These are phyloP conservation scores for Raddia distichophylla DNA, from an alignment of 176 grass and related monocot species.

Conservation along the genomic window DNA sequence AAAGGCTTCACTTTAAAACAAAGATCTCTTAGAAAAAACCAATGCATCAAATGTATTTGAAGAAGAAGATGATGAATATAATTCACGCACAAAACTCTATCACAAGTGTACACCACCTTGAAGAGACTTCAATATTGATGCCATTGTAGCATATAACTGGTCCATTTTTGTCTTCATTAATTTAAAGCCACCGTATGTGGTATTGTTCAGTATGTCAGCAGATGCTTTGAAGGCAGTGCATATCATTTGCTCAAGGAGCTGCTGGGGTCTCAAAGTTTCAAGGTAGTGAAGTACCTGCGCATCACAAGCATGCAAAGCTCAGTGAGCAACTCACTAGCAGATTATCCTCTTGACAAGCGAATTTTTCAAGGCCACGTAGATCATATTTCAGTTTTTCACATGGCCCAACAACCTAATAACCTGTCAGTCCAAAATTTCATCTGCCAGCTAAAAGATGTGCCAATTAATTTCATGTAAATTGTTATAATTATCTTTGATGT, in stretches of 20 bases:
- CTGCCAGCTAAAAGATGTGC: constrained; percentile 21
- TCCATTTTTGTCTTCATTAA: constrained; percentile 83
- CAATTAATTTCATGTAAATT: constrained; percentile 4
- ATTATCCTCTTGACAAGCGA: neutral
- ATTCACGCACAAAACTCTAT: constrained; percentile 1
- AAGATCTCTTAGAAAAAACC: constrained; percentile 6
- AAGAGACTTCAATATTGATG: constrained; percentile 70
- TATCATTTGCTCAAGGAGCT: constrained; percentile 95
- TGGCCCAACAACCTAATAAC: neutral
- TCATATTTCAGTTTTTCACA: constrained; percentile 8
- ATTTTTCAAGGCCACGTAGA: neutral
- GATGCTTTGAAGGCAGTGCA: constrained; percentile 87
- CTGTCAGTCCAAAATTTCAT: neutral
- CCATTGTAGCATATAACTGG: constrained; percentile 87
- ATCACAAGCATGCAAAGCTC: constrained; percentile 27
- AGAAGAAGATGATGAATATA: neutral
- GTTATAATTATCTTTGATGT: neutral
- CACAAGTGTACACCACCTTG: constrained; percentile 71
- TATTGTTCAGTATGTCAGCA: constrained; percentile 77
- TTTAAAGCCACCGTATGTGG: constrained; percentile 81
- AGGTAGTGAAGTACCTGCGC: constrained; percentile 91
- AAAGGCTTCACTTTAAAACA: constrained; percentile 5
- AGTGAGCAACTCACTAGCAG: neutral
- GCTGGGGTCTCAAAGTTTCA: constrained; percentile 90
- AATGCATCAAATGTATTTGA: neutral